Evolutionary conservation across 2,329 filamentous ascomycete species (phyloP).

Genomic region (Penicillium sp.): DNA sequence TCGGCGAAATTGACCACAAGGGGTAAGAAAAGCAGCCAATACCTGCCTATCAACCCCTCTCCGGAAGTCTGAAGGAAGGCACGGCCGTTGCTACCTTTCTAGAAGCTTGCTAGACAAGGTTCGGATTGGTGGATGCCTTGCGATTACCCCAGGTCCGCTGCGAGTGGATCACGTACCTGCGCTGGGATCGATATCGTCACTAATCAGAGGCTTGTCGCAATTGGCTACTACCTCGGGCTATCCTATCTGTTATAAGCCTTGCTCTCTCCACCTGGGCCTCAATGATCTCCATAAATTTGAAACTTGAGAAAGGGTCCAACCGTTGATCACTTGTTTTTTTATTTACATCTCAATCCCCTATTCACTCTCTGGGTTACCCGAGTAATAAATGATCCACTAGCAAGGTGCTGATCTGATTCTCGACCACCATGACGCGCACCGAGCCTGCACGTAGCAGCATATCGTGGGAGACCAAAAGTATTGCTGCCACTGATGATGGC

Average conservation of each 20-base stretch:
- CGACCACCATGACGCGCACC: constrained; percentile 28
- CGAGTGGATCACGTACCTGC: constrained; percentile 24
- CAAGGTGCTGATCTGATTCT: background rate
- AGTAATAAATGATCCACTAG: constrained; percentile 12
- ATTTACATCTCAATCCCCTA: constrained; percentile 1
- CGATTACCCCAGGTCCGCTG: constrained; percentile 31
- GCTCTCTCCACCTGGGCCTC: constrained; percentile 13
- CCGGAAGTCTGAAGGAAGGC: constrained; percentile 15
- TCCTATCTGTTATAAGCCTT: constrained; percentile 26
- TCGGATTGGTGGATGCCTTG: constrained; percentile 21
- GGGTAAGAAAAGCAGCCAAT: constrained; percentile 9
- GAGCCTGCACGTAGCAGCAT: constrained; percentile 21
- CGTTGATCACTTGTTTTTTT: constrained; percentile 12
- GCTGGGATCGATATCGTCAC: constrained; percentile 25
- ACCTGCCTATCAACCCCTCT: constrained; percentile 18
- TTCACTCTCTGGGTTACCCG: background rate
- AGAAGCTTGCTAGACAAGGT: constrained; percentile 16
- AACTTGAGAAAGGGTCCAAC: constrained; percentile 19
- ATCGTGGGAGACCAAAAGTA: constrained; percentile 28
- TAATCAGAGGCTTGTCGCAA: constrained; percentile 23
- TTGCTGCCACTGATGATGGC: constrained; percentile 23
- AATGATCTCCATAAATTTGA: constrained; percentile 22
- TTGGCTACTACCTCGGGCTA: constrained; percentile 14
- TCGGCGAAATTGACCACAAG: constrained; percentile 11
- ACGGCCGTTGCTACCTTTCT: constrained; percentile 21